Evolutionary conservation across 1,284 basidiomycete species (phyloP).

Genomic region (Chiua sp.): DNA sequence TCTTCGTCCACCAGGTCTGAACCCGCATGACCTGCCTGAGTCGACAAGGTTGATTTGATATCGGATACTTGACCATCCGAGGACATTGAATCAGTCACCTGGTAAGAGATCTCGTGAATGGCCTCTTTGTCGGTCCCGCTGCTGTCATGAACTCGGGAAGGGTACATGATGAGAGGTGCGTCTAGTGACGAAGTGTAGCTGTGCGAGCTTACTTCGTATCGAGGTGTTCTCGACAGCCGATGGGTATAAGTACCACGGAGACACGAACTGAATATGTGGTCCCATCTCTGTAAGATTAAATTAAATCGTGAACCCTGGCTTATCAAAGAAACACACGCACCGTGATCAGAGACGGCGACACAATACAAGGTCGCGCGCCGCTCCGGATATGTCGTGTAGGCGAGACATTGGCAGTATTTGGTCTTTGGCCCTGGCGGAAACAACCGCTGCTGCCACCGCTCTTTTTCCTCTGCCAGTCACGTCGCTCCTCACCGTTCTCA

Average conservation of each 20-base stretch:
- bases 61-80: neutral
- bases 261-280: neutral
- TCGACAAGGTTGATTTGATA: neutral
- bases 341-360: too few relatives aligned
- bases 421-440: too few relatives aligned
- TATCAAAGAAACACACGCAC: neutral
- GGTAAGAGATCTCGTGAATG: neutral
- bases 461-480: too few relatives aligned
- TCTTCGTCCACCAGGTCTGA: conserved; percentile 13
- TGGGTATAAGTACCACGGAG: neutral
- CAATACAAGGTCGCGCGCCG: too few relatives aligned
- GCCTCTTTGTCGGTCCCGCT: neutral
- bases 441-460: too few relatives aligned
- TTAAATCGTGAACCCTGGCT: neutral
- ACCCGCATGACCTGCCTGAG: neutral
- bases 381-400: too few relatives aligned
- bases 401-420: too few relatives aligned
- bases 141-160: neutral
- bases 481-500: too few relatives aligned
- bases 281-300: neutral
- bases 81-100: neutral
- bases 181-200: neutral
- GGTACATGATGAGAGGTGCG: neutral
- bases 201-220: neutral
- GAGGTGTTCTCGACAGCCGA: neutral